Conservation (phyloP, 2,329 filamentous ascomycete genomes). For the Pseudogymnoascus verrucosus region DNA sequence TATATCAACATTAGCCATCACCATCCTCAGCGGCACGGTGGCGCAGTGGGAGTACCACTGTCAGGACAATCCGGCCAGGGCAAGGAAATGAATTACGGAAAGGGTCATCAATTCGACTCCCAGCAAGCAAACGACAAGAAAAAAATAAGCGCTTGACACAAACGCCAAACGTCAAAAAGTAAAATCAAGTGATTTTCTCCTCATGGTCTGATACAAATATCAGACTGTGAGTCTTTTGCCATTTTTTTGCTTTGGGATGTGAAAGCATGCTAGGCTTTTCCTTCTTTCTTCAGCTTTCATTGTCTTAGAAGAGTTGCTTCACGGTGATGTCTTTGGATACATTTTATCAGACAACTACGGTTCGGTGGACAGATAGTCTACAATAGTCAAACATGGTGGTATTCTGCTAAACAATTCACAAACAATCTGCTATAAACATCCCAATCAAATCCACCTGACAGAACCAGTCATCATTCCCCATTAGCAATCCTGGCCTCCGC, state of each 20-base stretch:
- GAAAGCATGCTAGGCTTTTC: too few relatives aligned
- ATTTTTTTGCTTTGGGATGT: not conserved
- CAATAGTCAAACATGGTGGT: slow-evolving; percentile 3
- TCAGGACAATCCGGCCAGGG: not conserved
- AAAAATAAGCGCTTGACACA: not conserved
- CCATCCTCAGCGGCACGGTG: not conserved
- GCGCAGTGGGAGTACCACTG: not conserved
- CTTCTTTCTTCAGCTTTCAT: too few relatives aligned
- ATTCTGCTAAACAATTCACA: not conserved
- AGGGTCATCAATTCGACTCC: not conserved
- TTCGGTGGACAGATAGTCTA: not conserved
- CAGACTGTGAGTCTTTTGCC: slow-evolving; percentile 1
- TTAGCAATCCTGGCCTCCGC: slow-evolving; percentile 37
- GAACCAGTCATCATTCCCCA: not conserved
- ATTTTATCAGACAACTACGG: not conserved
- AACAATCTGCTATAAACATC: not conserved
- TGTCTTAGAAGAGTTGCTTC: not conserved
- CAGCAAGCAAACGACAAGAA: not conserved
- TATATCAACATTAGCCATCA: not conserved
- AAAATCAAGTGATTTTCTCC: not conserved
- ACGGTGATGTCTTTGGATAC: not conserved
- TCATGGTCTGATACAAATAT: not conserved
- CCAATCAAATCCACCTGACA: not conserved
- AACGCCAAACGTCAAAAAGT: not conserved
- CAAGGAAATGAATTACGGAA: not conserved